Evolutionary conservation across 2,329 filamentous ascomycete species (phyloP).

Genomic region (Meredithiella fracta): DNA sequence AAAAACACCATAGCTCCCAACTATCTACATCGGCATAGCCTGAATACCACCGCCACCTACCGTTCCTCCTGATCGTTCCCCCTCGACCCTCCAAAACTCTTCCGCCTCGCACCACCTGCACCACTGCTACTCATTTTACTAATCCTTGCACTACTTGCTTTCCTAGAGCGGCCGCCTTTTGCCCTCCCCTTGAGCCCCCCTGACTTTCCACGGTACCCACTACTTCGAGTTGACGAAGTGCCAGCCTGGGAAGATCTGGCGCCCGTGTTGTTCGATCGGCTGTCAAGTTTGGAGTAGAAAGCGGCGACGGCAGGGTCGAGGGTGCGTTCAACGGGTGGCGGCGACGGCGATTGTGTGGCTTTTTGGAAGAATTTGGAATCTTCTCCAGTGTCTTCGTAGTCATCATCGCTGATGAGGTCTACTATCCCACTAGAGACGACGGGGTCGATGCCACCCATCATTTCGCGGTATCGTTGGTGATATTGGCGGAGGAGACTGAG

Average conservation of each 20-base stretch:
- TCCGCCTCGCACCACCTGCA: slow-evolving; percentile 3
- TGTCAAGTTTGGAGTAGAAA: slow-evolving; percentile 7
- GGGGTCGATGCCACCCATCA: slow-evolving; percentile 24
- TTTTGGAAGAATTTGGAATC: slow-evolving; percentile 33
- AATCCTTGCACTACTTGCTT: neutral
- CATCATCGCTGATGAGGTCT: slow-evolving; percentile 35
- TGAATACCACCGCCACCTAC: slow-evolving; percentile 7
- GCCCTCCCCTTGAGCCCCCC: neutral
- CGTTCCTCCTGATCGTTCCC: slow-evolving; percentile 14
- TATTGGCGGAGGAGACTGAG: slow-evolving; percentile 38
- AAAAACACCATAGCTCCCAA: neutral
- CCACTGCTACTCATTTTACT: neutral
- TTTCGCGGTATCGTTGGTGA: slow-evolving; percentile 31
- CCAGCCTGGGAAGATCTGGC: neutral
- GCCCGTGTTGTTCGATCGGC: neutral
- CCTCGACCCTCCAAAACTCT: neutral
- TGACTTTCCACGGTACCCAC: neutral
- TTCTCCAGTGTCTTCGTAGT: slow-evolving; percentile 21
- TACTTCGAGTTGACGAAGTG: neutral
- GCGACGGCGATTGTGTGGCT: slow-evolving; percentile 13
- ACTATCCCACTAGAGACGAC: slow-evolving; percentile 29
- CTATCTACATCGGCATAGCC: slow-evolving; percentile 12
- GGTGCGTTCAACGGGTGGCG: slow-evolving; percentile 15
- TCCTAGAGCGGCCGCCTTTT: neutral
- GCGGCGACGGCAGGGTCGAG: neutral